phyloP scores from a whole-genome alignment of 2,329 filamentous ascomycete genomes.

The Thielaviopsis musarum region DNA sequence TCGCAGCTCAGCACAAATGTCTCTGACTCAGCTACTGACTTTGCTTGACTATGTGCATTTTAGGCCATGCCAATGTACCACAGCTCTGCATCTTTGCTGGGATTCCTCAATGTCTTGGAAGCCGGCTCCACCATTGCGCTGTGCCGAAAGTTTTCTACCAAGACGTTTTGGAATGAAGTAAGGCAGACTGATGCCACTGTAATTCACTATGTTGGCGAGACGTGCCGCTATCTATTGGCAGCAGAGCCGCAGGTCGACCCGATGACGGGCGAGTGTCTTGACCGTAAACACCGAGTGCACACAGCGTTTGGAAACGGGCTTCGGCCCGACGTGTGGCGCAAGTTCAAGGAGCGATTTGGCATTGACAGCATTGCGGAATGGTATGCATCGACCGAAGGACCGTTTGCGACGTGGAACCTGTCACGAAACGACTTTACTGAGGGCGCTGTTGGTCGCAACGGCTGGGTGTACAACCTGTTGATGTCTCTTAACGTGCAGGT shows the following conservation, averaged over 20 bases:
- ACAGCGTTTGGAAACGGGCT: slow-evolving; percentile 72
- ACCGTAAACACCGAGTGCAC: slow-evolving; percentile 56
- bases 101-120: slow-evolving; percentile 43
- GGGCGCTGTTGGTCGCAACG: slow-evolving; percentile 65
- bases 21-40: slow-evolving; percentile 6
- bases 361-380: slow-evolving; percentile 62
- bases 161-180: slow-evolving; percentile 60
- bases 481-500: slow-evolving; percentile 36
- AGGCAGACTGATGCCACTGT: slow-evolving; percentile 53
- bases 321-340: slow-evolving; percentile 70
- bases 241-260: slow-evolving; percentile 46
- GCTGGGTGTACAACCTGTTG: slow-evolving; percentile 40
- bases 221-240: slow-evolving; percentile 63
- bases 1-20: not conserved
- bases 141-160: slow-evolving; percentile 62
- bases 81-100: slow-evolving; percentile 57
- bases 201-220: slow-evolving; percentile 81
- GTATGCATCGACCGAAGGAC: slow-evolving; percentile 63
- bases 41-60: not conserved
- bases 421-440: slow-evolving; percentile 53
- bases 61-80: slow-evolving; percentile 84
- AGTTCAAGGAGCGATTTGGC: slow-evolving; percentile 65
- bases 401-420: slow-evolving; percentile 53
- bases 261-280: slow-evolving; percentile 47
- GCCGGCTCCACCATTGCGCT: slow-evolving; percentile 51